Evolutionary conservation across 257 asterid genomes (phyloP).

Genomic region (Solanum sparsipilum): DNA sequence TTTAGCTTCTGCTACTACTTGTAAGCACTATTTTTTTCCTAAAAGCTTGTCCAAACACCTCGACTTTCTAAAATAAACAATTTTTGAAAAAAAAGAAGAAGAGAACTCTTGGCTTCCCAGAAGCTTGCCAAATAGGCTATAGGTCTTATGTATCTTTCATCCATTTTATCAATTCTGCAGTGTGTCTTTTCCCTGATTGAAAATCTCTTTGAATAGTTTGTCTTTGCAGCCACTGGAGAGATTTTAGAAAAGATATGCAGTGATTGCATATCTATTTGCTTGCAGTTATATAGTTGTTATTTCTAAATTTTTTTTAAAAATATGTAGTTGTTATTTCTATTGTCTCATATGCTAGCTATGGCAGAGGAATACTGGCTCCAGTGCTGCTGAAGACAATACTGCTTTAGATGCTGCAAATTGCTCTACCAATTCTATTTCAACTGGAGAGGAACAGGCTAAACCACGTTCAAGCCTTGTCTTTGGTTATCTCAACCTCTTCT

Average conservation of each 20-base stretch:
- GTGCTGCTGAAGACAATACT: constrained; percentile 25
- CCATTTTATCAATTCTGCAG: not conserved
- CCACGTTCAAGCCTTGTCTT: constrained; percentile 74
- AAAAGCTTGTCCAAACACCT: not conserved
- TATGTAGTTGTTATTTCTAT: not conserved
- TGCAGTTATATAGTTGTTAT: not conserved
- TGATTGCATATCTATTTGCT: not conserved
- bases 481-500: constrained; percentile 92
- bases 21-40: not conserved
- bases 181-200: not conserved
- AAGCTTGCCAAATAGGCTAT: not conserved
- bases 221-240: not conserved
- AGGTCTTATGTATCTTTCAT: not conserved
- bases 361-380: constrained; percentile 50
- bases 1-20: not conserved
- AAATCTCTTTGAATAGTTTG: not conserved
- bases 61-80: not conserved
- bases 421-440: constrained; percentile 13
- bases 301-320: not conserved
- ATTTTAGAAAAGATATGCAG: not conserved
- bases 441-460: constrained; percentile 30
- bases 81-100: not conserved
- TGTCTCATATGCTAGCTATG: constrained; percentile 8
- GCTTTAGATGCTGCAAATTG: constrained; percentile 13
- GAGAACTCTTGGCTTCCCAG: not conserved